Conservation (phyloP, 495 filamentous ascomycete species). For the Chaetomium fimeti region DNA sequence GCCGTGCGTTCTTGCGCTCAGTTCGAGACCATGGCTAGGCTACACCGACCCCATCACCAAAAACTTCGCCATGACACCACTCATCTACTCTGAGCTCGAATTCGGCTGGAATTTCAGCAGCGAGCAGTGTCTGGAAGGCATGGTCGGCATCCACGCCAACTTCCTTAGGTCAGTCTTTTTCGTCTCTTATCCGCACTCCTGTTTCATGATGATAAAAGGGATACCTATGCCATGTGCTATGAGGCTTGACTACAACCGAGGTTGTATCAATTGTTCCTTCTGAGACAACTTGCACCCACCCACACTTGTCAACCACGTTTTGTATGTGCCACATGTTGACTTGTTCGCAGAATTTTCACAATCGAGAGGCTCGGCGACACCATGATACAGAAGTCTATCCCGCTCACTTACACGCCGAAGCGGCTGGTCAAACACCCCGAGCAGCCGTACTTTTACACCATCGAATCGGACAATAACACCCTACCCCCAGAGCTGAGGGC, state of each 20-base stretch:
- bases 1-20: conserved; percentile 84
- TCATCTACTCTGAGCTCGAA: conserved; percentile 83
- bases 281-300: conserved; percentile 39
- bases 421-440: conserved; percentile 86
- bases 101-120: conserved; percentile 96
- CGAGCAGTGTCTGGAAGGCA: conserved; percentile 86
- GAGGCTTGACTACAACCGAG: conserved; percentile 44
- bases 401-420: conserved; percentile 86
- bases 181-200: conserved; percentile 23
- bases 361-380: conserved; percentile 85
- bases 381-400: conserved; percentile 81
- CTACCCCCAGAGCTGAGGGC: conserved; percentile 70
- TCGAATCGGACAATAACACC: conserved; percentile 89
- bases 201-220: conserved; percentile 68
- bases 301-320: conserved; percentile 6
- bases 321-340: conserved; percentile 27
- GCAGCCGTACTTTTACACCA: conserved; percentile 84
- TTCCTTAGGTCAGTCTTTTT: conserved; percentile 71
- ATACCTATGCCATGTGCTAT: conserved; percentile 49
- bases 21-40: conserved; percentile 87
- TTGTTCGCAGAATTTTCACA: conserved; percentile 70
- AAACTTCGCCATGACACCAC: conserved; percentile 84
- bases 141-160: conserved; percentile 92
- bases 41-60: conserved; percentile 82
- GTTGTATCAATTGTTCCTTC: conserved; percentile 57